Percentiles rank a stretch among this genome's conserved stretches.
phyloP scores from a whole-genome alignment of 2,329 filamentous ascomycete species.

The Cladosporium sp. region DNA sequence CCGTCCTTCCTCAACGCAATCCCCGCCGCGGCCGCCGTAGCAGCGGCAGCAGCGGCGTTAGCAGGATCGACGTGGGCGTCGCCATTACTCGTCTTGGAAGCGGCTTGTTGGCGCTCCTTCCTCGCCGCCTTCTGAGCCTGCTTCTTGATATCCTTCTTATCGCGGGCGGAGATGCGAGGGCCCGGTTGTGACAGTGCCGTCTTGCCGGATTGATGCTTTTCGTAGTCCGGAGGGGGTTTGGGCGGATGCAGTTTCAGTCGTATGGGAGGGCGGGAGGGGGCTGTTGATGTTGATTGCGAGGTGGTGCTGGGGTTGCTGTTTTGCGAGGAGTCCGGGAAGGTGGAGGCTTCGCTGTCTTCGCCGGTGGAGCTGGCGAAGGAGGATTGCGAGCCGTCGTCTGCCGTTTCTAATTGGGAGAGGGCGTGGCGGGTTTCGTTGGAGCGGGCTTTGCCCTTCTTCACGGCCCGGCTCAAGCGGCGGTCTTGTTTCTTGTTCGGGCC shows the following conservation, averaged over 20 bases:
- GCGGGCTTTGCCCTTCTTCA: constrained; percentile 31
- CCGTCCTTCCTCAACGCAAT: constrained; percentile 29
- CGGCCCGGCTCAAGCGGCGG: constrained; percentile 41
- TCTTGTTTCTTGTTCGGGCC: constrained; percentile 52
- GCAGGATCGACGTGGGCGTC: not conserved
- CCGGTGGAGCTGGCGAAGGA: constrained; percentile 29
- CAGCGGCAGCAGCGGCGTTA: not conserved
- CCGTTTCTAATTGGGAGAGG: constrained; percentile 26
- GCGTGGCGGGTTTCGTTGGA: constrained; percentile 27
- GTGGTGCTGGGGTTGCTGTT: constrained; percentile 4
- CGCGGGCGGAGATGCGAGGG: constrained; percentile 33
- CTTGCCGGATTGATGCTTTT: constrained; percentile 20
- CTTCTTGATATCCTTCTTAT: constrained; percentile 38
- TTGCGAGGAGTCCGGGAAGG: constrained; percentile 25
- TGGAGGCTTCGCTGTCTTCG: constrained; percentile 28
- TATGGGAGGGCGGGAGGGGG: constrained; percentile 14
- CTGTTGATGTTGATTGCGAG: constrained; percentile 7
- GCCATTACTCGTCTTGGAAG: not conserved
- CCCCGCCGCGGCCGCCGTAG: constrained; percentile 19
- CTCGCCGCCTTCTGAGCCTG: constrained; percentile 39
- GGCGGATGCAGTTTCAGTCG: constrained; percentile 34
- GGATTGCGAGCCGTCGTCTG: constrained; percentile 32
- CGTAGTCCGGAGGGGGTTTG: constrained; percentile 23
- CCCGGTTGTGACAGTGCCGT: constrained; percentile 32
- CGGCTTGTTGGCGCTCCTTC: constrained; percentile 35